A percentile compares a stretch with the other conserved stretches of the same genome.
Evolutionary conservation across 2,329 filamentous ascomycete species (phyloP).

Genomic region (Sarocladium strictum): DNA sequence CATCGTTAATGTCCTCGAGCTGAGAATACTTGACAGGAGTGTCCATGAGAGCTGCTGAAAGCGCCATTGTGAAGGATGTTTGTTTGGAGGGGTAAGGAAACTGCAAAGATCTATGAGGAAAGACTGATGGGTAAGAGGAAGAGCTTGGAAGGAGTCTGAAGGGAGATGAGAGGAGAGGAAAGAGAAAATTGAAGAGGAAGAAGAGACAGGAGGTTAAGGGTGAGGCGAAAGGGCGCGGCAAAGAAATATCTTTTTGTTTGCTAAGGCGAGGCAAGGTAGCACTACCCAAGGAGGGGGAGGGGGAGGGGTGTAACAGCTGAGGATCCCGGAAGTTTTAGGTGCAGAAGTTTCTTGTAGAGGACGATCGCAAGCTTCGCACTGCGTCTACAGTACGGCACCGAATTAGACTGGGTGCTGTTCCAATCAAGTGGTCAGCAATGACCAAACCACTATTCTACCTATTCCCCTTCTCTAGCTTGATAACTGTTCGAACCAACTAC

Average conservation of each 20-base stretch:
- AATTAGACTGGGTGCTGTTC: no score
- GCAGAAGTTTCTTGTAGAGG: slow-evolving; percentile 12
- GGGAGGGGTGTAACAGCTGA: not conserved
- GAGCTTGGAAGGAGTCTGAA: no score
- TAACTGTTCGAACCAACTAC: not conserved
- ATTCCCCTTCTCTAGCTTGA: no score
- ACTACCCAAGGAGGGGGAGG: not conserved
- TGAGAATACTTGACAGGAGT: slow-evolving; percentile 63
- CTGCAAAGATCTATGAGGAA: not conserved
- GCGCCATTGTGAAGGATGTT: not conserved
- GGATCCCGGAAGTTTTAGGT: no score
- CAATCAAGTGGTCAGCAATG: no score
- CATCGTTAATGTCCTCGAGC: slow-evolving; percentile 71
- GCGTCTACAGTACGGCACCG: no score
- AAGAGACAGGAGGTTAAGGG: not conserved
- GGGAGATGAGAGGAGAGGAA: not conserved
- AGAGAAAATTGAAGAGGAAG: not conserved
- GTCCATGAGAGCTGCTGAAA: slow-evolving; percentile 17
- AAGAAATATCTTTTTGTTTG: slow-evolving; percentile 5
- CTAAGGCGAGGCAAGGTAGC: not conserved
- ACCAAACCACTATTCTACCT: no score
- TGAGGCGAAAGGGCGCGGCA: not conserved
- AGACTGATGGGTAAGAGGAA: no score
- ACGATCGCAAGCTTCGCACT: no score
- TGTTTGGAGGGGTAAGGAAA: not conserved